Base-by-base conservation (phyloP, 106 monocot genomes). In the Posidonia australis region DNA sequence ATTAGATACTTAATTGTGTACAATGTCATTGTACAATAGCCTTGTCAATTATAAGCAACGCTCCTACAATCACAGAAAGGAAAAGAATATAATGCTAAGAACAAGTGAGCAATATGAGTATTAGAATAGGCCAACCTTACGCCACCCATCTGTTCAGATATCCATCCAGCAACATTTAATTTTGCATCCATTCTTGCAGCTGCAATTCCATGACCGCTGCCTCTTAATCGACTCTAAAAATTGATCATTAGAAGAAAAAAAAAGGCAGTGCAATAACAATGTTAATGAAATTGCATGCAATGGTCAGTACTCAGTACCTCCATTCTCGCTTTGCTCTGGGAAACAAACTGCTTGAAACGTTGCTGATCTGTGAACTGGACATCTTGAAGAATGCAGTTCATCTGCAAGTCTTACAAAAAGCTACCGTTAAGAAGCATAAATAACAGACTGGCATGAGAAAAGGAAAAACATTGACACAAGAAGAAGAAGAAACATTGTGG, bases 111-210 rank as follows among this genome's bases (percentile, higher is more conserved):
- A 62, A 16, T 17, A 21, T 10, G n/a, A 64, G 46, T 26, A 27
- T 13, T 43, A 18, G 44, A 48, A 43, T 25, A 57, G 51, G 42
- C 66, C 22, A 74, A 98, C 96, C 96, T 98, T 45, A 91, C 26
- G 55, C 96, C 96, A 67, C 96, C 91, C 77, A 88, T 87, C 69
- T 98, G 90, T 61, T 98, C 96, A 70, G 87, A 56, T 70, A 98
- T 81, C 87, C 87, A 98, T 66, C 96, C 96, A 3, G 96, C 87
- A 66, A 76, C 74, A 77, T 98, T 98, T 72, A 98, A 60, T 67
- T 98, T 98, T 9, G 96, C 90, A 76, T 98, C 91, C 96, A 98
- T 82, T 75, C 96, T 98, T 65, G 91, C 74, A 77, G 96, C 96
- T 55, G 86, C 96, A 91, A 98, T 83, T 48, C 81, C 83, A 81